These are phyloP conservation scores for Beta vulgaris DNA, from an alignment of 148 eudicot species.

Conservation along the genomic window DNA sequence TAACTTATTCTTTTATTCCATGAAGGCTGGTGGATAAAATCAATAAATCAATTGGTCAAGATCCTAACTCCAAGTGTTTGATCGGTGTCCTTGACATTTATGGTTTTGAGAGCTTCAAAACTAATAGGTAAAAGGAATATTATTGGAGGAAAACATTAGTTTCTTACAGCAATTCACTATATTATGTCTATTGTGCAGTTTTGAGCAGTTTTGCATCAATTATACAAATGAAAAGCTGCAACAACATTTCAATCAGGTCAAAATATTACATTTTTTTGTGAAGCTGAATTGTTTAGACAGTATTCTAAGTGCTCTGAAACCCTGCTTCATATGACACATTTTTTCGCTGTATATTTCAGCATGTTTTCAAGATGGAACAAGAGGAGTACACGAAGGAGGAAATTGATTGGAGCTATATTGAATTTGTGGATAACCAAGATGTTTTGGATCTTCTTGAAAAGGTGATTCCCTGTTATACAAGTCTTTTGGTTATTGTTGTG, in stretches of 20 bases:
- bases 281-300: not conserved
- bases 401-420: constrained; percentile 97
- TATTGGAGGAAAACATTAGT: not conserved
- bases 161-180: constrained; percentile 6
- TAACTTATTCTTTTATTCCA: constrained; percentile 17
- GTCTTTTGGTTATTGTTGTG: not conserved
- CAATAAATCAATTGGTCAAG: constrained; percentile 93
- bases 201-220: constrained; percentile 99
- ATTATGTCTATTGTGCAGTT: constrained; percentile 52
- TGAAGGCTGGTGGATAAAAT: constrained; percentile 92
- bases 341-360: constrained; percentile 55
- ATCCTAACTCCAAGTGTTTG: constrained; percentile 75
- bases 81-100: constrained; percentile 99
- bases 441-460: constrained; percentile 97
- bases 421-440: constrained; percentile 96
- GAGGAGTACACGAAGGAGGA: constrained; percentile 90
- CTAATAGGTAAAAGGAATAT: constrained; percentile 60
- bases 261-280: constrained; percentile 3
- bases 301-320: constrained; percentile 7
- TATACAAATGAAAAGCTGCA: constrained; percentile 97
- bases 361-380: constrained; percentile 97
- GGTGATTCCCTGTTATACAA: constrained; percentile 37
- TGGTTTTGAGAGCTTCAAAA: constrained; percentile 97
- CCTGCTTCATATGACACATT: constrained; percentile 4
- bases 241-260: constrained; percentile 97